Evolutionary conservation across 495 filamentous ascomycete species (phyloP).

Genomic region (Penicillium alfredii): DNA sequence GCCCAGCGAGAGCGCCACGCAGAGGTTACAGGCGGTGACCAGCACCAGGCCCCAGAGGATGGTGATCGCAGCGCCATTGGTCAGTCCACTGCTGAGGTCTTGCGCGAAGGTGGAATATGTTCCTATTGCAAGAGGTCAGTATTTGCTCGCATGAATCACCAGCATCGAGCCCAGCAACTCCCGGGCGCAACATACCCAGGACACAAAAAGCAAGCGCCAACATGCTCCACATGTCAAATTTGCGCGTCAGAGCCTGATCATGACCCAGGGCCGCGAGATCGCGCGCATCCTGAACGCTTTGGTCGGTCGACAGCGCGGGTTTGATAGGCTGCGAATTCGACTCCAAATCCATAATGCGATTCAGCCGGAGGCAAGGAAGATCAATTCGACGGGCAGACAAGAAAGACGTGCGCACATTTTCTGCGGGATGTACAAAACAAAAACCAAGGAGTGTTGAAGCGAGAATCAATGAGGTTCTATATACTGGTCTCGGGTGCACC

Average conservation of each 20-base stretch:
- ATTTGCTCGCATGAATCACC: too few relatives aligned
- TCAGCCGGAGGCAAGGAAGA: constrained; percentile 13
- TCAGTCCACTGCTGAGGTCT: constrained; percentile 40
- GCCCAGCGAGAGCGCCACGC: constrained; percentile 43
- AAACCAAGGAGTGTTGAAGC: neutral
- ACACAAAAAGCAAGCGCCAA: constrained; percentile 44
- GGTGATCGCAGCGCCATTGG: constrained; percentile 41
- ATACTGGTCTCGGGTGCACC: too few relatives aligned
- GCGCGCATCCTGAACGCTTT: constrained; percentile 42
- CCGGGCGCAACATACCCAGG: constrained; percentile 28
- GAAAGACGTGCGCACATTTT: constrained; percentile 21
- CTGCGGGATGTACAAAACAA: constrained; percentile 5
- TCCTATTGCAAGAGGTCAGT: constrained; percentile 12
- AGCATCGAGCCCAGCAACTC: too few relatives aligned
- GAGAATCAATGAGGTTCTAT: constrained; percentile 10
- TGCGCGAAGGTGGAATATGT: constrained; percentile 46
- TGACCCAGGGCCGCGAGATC: constrained; percentile 49
- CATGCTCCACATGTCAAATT: constrained; percentile 46
- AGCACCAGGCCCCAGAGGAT: constrained; percentile 48
- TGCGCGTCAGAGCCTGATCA: constrained; percentile 44
- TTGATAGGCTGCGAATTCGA: constrained; percentile 25
- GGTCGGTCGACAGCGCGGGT: constrained; percentile 26
- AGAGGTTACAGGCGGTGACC: constrained; percentile 43
- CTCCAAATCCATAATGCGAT: constrained; percentile 31
- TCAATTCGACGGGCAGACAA: constrained; percentile 13